phyloP scores from a whole-genome alignment of 2,329 filamentous ascomycete species.

The Arthrinium puccinioides region DNA sequence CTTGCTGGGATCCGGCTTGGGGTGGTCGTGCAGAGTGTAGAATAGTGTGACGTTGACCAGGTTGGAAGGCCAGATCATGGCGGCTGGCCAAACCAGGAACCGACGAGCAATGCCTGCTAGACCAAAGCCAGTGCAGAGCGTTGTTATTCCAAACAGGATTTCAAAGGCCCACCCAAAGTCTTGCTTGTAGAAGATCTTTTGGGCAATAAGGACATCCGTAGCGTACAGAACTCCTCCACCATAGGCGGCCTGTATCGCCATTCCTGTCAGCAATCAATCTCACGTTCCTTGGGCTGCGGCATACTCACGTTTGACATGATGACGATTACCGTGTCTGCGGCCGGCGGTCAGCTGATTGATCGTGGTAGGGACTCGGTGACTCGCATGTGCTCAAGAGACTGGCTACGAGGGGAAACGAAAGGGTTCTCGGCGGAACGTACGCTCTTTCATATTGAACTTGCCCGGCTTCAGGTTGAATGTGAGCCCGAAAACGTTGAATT shows the following conservation, averaged over 20 bases:
- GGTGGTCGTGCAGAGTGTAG: constrained; percentile 31
- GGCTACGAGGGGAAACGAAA: constrained; percentile 30
- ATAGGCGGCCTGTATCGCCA: constrained; percentile 41
- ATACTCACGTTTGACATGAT: constrained; percentile 27
- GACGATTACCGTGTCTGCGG: constrained; percentile 32
- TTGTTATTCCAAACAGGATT: constrained; percentile 36
- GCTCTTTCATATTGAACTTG: constrained; percentile 38
- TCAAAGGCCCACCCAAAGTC: constrained; percentile 40
- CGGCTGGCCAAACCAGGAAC: constrained; percentile 37
- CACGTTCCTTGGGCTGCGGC: too few species aligned
- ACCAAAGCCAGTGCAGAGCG: constrained; percentile 38
- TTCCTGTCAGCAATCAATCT: too few species aligned
- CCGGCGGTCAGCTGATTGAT: too few species aligned
- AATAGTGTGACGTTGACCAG: constrained; percentile 41
- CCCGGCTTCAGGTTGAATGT: constrained; percentile 34
- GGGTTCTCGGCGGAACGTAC: constrained; percentile 31
- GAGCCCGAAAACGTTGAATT: constrained; percentile 24
- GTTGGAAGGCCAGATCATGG: constrained; percentile 44
- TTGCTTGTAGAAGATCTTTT: constrained; percentile 50
- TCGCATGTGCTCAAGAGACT: constrained; percentile 45
- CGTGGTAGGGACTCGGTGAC: constrained; percentile 46
- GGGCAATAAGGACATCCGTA: constrained; percentile 43
- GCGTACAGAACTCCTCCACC: constrained; percentile 46
- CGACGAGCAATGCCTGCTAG: constrained; percentile 40
- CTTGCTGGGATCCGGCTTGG: constrained; percentile 29